phyloP scores from a whole-genome alignment of 805 yeast species.

The Candida maesae region DNA sequence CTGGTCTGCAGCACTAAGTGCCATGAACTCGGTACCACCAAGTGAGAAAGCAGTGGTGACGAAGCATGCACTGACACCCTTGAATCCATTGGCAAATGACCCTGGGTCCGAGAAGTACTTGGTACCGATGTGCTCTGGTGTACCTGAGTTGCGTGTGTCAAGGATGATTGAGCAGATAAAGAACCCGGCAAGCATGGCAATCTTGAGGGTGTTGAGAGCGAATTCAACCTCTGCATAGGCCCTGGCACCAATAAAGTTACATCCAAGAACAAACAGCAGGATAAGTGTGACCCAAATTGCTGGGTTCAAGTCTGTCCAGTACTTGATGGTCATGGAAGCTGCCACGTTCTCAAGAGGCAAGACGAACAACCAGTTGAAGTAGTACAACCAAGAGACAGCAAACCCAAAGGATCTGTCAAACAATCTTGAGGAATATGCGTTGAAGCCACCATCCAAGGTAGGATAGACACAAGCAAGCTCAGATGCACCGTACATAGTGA shows the following conservation, averaged over 20 bases:
- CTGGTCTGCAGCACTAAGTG: conserved; percentile 47
- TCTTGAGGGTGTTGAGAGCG: conserved; percentile 61
- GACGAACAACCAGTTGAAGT: conserved; percentile 60
- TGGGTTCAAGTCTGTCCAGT: conserved; percentile 55
- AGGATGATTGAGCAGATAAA: conserved; percentile 47
- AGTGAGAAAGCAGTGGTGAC: conserved; percentile 58
- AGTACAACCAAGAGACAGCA: conserved; percentile 60
- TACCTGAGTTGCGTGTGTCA: conserved; percentile 40
- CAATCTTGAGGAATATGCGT: conserved; percentile 51
- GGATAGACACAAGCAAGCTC: conserved; percentile 62
- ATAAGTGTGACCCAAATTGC: conserved; percentile 57
- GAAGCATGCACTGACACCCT: conserved; percentile 50
- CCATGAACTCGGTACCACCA: conserved; percentile 57
- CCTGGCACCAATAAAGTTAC: conserved; percentile 48
- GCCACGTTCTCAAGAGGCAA: conserved; percentile 63
- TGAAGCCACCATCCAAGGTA: conserved; percentile 59
- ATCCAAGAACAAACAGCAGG: conserved; percentile 37
- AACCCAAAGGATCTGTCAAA: conserved; percentile 56
- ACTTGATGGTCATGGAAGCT: conserved; percentile 57
- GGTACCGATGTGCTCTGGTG: conserved; percentile 44
- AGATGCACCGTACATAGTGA: conserved; percentile 60
- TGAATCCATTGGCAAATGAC: conserved; percentile 48
- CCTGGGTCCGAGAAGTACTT: conserved; percentile 53
- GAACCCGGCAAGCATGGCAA: conserved; percentile 57
- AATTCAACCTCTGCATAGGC: conserved; percentile 65